Evolutionary conservation across 257 asterid species (phyloP).

Genomic region (Hygrophila difformis): DNA sequence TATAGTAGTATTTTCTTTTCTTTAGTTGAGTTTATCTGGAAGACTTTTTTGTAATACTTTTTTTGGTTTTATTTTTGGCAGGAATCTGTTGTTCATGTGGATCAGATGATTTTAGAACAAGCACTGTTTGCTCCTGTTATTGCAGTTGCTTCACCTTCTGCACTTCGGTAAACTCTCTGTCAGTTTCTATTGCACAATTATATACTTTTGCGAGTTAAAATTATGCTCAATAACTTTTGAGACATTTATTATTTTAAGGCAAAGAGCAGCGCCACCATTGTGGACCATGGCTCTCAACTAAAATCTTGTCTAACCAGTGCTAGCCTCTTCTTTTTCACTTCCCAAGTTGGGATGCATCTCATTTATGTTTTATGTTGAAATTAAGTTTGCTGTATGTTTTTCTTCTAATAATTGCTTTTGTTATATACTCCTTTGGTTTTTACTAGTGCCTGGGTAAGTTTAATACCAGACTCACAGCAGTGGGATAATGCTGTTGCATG

Average conservation of each 20-base stretch:
- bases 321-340: neutral
- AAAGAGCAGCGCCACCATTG: too few species aligned
- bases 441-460: slow-evolving; percentile 61
- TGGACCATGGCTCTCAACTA: neutral
- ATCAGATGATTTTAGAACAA: slow-evolving; percentile 33
- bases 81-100: slow-evolving; percentile 51
- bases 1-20: slow-evolving; percentile 3
- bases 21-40: slow-evolving; percentile 7
- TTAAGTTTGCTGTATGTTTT: neutral
- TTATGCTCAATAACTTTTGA: neutral
- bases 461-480: slow-evolving; percentile 35
- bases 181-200: neutral
- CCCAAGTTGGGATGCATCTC: too few species aligned
- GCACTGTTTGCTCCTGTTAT: slow-evolving; percentile 74
- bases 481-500: slow-evolving; percentile 72
- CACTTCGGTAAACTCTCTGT: slow-evolving; percentile 41
- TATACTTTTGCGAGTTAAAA: neutral
- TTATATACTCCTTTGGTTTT: slow-evolving; percentile 10
- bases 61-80: slow-evolving; percentile 21
- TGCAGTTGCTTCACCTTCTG: slow-evolving; percentile 84
- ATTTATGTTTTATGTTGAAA: slow-evolving; percentile 2
- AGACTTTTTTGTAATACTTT: slow-evolving; percentile 1
- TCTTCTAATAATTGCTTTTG: neutral
- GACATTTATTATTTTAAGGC: too few species aligned
- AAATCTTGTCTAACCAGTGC: slow-evolving; percentile 8